These are phyloP conservation scores for Sungouiozyma intestinalis DNA, from an alignment of 805 yeast species.

Conservation along the genomic window DNA sequence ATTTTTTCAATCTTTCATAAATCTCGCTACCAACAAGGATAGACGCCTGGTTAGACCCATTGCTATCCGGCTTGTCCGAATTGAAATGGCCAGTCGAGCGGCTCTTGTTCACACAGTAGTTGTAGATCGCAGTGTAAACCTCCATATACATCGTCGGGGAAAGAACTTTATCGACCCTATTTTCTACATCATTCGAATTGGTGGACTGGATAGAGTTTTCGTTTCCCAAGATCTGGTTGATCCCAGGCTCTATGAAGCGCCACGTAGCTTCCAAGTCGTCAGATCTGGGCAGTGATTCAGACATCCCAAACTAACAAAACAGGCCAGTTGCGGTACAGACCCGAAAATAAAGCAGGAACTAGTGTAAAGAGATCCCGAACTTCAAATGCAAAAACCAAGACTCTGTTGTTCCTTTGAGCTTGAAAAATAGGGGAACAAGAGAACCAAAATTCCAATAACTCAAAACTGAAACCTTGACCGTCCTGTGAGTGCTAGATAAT, in stretches of 20 bases:
- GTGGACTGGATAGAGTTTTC: constrained; percentile 24
- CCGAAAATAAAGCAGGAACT: no score
- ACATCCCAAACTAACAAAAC: constrained; percentile 9
- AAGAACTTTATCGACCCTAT: constrained; percentile 47
- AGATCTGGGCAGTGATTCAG: constrained; percentile 38
- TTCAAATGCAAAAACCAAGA: no score
- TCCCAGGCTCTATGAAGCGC: constrained; percentile 68
- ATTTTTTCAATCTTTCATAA: constrained; percentile 59
- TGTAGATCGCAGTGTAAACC: constrained; percentile 85
- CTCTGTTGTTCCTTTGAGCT: no score
- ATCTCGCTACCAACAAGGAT: constrained; percentile 81
- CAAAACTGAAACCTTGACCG: no score
- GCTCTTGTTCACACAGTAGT: constrained; percentile 79
- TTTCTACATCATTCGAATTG: constrained; percentile 8
- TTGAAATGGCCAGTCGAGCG: constrained; percentile 34
- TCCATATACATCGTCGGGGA: constrained; percentile 73
- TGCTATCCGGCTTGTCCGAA: constrained; percentile 28
- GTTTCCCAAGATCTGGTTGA: constrained; percentile 58
- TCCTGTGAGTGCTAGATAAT: no score
- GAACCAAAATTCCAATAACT: no score
- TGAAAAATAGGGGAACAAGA: no score
- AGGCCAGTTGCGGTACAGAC: no score
- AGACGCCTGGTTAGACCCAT: constrained; percentile 25
- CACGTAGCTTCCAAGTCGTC: constrained; percentile 63
- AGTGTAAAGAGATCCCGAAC: no score